Base-by-base conservation (phyloP, 768 basidiomycete genomes). In the Hypholoma sublateritium region DNA sequence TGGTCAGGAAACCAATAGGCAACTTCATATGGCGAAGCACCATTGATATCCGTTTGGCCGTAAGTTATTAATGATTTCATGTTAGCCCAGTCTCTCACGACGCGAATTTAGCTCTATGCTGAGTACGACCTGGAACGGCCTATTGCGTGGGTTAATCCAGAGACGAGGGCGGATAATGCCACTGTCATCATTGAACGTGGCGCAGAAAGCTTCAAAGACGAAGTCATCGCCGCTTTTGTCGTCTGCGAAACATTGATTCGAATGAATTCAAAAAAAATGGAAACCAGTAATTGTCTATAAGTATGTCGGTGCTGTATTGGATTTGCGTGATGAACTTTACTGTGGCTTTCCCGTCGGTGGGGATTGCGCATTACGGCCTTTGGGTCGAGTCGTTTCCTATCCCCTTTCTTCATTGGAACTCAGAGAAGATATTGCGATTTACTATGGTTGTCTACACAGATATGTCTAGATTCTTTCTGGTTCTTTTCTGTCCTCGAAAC, bases 1-100 rank as follows among this genome's bases (percentile, higher is more conserved):
- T 47, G 13, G 42, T 59, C 5, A 43, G 45, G 2, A 59, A 52
- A 2, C 53, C 58, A 25, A 22, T 39, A 6, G 58, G 57, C 5
- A 59, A 34, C 16, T 59, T 59, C 17, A 32, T 55, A 49, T 59
- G 58, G 58, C 37, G 42, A 9, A 35, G 47, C 9, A 47, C 54
- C 24, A 25, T 41, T 11, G 17, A 14, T 2, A 41, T 54, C 19
- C 58, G 58, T 21, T 19, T 59, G 17, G 58, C 53, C 2, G 58
- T 59, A 37, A 37, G 58, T 54, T 32, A 32, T 14, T 34, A 39
- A n/a, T 50, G 11, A n/a, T 24, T 8, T 17, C 11, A 0, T 22
- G 6, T 45, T 19, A 16, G 9, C 34, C 16, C 7, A 9, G 7
- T 21, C 14, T 7, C 35, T 21, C 39, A 25, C 13, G 19, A 3